phyloP scores from a whole-genome alignment of 2,329 filamentous ascomycete species.

The Ophiostoma populinum region DNA sequence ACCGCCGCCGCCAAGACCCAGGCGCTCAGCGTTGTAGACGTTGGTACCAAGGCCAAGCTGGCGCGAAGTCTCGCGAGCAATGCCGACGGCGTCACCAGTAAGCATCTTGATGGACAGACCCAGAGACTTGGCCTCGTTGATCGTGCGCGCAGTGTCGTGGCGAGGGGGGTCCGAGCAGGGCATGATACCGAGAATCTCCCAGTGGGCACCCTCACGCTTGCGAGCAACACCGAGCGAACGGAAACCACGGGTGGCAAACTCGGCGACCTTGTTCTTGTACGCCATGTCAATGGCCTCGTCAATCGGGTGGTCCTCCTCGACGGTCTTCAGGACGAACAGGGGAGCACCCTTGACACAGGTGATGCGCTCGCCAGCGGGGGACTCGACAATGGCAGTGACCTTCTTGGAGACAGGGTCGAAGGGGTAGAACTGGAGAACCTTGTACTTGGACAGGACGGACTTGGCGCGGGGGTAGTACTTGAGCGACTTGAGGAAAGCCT shows the following conservation, averaged over 20 bases:
- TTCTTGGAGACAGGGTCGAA: conserved; percentile 93
- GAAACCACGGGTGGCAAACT: conserved; percentile 86
- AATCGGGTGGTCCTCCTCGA: conserved; percentile 70
- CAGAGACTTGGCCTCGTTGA: conserved; percentile 74
- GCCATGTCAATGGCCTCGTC: conserved; percentile 59
- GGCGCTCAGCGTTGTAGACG: conserved; percentile 83
- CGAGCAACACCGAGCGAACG: conserved; percentile 85
- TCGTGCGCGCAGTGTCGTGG: conserved; percentile 77
- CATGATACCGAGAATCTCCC: conserved; percentile 92
- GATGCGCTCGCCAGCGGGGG: conserved; percentile 67
- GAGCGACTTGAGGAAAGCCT: conserved; percentile 79
- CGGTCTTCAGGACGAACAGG: conserved; percentile 71
- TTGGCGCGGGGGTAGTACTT: conserved; percentile 72
- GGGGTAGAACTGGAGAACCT: conserved; percentile 67
- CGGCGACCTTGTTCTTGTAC: conserved; percentile 85
- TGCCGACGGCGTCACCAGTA: conserved; percentile 86
- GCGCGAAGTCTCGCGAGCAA: conserved; percentile 79
- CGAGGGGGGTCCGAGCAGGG: conserved; percentile 84
- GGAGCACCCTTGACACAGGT: conserved; percentile 85
- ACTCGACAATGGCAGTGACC: conserved; percentile 69
- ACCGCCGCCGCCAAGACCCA: conserved; percentile 76
- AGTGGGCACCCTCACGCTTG: conserved; percentile 63
- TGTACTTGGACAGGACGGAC: conserved; percentile 64
- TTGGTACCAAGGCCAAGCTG: conserved; percentile 86
- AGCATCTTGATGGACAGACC: conserved; percentile 92